Base-by-base conservation (phyloP, 805 yeast genomes). In the Cyberlindnera lachancei region DNA sequence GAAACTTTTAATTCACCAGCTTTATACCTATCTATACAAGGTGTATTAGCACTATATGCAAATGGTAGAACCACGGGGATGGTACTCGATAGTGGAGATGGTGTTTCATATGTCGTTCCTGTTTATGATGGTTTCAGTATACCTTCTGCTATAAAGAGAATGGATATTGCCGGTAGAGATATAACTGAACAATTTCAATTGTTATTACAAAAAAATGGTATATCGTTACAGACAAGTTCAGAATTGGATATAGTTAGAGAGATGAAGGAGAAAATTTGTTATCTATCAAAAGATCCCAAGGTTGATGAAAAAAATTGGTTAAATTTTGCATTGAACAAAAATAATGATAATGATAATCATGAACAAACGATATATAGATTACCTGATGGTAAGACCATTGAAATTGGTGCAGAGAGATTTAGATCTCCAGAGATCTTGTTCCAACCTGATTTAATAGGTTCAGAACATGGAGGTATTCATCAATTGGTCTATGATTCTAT, bases 21-120 rank as follows among this genome's bases (percentile, higher is more conserved):
- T 3, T 86, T 88, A 6, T 88, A 90, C 49, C 88, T 90, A 25
- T 95, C 96, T 15, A 86, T 85, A 49, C 97, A 90, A 43, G 90
- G 95, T 0, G 87, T 87, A 9, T 61, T 88, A 24, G 70, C 95
- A 4, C 60, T 88, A 24, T 88, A 90, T 58, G 87, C 96, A 0
- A 70, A 84, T 5, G 97, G 96, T 0, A 63, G 85, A 43, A 88
- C 96, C 7, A 87, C 95, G 0, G 97, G 96, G 2, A 71, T 85
- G 23, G 94, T 85, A 3, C 50, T 90, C 10, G 96, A 88, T 50
- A 72, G 80, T n/a, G 96, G 96, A 5, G 96, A 88, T 55, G 96
- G 96, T 5, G 94, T 86, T 17, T 72, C 83, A 24, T 88, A 83
- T 48, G 68, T 82, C 7, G 94, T 86, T 3, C 96, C 96, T 0